Percentiles rank a stretch among this genome's conserved stretches.
Conservation (phyloP, 2,329 filamentous ascomycete species). For the Graphilbum ipis-grandicollis region DNA sequence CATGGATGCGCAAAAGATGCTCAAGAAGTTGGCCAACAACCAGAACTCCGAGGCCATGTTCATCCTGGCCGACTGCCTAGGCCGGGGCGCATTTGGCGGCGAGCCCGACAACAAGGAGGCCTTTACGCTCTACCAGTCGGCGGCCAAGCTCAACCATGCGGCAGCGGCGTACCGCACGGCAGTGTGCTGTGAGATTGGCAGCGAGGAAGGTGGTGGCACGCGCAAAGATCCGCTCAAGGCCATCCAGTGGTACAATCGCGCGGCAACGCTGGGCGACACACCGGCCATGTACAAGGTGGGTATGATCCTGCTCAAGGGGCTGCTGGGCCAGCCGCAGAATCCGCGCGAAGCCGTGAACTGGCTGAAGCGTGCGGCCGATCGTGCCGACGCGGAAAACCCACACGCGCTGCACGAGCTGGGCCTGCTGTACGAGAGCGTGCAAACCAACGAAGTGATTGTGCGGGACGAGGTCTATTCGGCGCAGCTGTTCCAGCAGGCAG, state of each 20-base stretch:
- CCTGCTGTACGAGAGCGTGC: slow-evolving; percentile 45
- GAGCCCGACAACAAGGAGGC: slow-evolving; percentile 81
- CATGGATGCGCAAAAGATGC: slow-evolving; percentile 70
- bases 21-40: slow-evolving; percentile 67
- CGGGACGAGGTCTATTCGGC: slow-evolving; percentile 69
- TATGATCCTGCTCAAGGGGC: slow-evolving; percentile 84
- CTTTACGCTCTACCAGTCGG: slow-evolving; percentile 82
- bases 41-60: slow-evolving; percentile 84
- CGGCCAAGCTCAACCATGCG: slow-evolving; percentile 75
- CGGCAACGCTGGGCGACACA: slow-evolving; percentile 75
- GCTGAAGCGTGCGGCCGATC: slow-evolving; percentile 84
- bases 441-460: slow-evolving; percentile 53
- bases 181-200: slow-evolving; percentile 91
- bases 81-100: slow-evolving; percentile 61
- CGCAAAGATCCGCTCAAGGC: slow-evolving; percentile 82
- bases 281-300: slow-evolving; percentile 98
- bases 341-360: slow-evolving; percentile 75
- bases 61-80: slow-evolving; percentile 76
- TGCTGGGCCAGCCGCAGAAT: slow-evolving; percentile 74
- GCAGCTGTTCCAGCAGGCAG: slow-evolving; percentile 70
- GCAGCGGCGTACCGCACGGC: slow-evolving; percentile 85
- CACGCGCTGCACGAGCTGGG: slow-evolving; percentile 86
- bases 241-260: slow-evolving; percentile 94
- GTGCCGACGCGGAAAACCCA: slow-evolving; percentile 76
- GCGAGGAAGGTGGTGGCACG: slow-evolving; percentile 86